phyloP scores from a whole-genome alignment of 2,329 filamentous ascomycete species.

The Albifimbria verrucaria region DNA sequence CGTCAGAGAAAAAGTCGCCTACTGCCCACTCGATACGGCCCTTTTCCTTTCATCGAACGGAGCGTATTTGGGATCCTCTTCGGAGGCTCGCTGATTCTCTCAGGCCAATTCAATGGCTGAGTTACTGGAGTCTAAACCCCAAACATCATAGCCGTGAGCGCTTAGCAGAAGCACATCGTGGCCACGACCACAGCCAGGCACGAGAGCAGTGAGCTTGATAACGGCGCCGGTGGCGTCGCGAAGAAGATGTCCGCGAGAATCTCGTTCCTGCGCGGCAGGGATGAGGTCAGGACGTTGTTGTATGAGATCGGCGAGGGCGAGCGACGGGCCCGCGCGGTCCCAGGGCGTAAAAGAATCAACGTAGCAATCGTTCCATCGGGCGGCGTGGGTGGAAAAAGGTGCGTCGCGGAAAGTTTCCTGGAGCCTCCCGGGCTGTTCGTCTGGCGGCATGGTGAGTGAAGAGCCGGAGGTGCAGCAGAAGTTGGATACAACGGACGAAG shows the following conservation, averaged over 20 bases:
- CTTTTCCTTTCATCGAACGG: conserved; percentile 32
- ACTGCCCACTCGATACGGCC: conserved; percentile 54
- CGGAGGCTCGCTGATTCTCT: conserved; percentile 36
- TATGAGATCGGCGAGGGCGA: conserved; percentile 53
- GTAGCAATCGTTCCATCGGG: conserved; percentile 48
- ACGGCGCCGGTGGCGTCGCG: conserved; percentile 18
- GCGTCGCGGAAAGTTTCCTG: conserved; percentile 30
- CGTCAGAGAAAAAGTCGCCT: conserved; percentile 66
- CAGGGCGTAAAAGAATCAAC: conserved; percentile 45
- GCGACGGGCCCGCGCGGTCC: conserved; percentile 52
- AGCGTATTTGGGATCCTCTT: conserved; percentile 40
- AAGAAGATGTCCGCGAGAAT: conserved; percentile 24
- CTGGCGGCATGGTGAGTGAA: conserved; percentile 16
- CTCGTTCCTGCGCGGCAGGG: conserved; percentile 28
- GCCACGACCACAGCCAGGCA: conserved; percentile 79
- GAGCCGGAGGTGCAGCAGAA: conserved; percentile 14
- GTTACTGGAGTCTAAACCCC: conserved; percentile 67
- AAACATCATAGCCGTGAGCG: conserved; percentile 72
- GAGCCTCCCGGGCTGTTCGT: conserved; percentile 12
- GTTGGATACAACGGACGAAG: neutral
- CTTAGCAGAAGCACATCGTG: conserved; percentile 77
- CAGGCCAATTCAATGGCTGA: conserved; percentile 42
- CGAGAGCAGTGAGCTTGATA: conserved; percentile 50
- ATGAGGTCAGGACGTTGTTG: conserved; percentile 42
- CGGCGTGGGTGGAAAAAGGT: conserved; percentile 30